Conservation (phyloP, 768 basidiomycete genomes). For the Pholiota conissans region DNA sequence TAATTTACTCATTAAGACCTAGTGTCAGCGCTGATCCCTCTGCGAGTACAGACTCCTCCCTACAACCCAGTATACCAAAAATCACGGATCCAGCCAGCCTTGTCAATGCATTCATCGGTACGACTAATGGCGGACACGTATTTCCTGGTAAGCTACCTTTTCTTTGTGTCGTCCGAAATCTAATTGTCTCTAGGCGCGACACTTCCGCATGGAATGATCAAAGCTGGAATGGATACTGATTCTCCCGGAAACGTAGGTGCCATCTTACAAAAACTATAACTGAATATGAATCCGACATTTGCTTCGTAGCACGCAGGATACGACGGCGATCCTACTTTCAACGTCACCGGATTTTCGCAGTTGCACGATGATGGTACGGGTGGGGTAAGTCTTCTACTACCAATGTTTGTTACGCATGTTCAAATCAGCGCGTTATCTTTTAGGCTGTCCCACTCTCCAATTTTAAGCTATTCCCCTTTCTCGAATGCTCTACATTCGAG, state of each 20-base stretch:
- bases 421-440: not conserved
- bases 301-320: slow-evolving; percentile 46
- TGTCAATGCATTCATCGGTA: slow-evolving; percentile 65
- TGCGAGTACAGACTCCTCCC: not conserved
- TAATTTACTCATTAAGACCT: not conserved
- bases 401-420: not conserved
- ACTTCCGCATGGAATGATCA: slow-evolving; percentile 69
- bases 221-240: slow-evolving; percentile 67
- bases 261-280: not conserved
- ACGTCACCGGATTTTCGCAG: slow-evolving; percentile 61
- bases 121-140: slow-evolving; percentile 63
- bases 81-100: slow-evolving; percentile 40
- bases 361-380: slow-evolving; percentile 65
- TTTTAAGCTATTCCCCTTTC: slow-evolving; percentile 61
- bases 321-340: slow-evolving; percentile 39
- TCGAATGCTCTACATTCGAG: slow-evolving; percentile 50
- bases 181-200: slow-evolving; percentile 46
- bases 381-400: slow-evolving; percentile 37
- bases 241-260: slow-evolving; percentile 58
- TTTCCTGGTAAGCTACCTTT: slow-evolving; percentile 50
- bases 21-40: slow-evolving; percentile 6
- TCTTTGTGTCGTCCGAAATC: not conserved
- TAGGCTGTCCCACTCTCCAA: slow-evolving; percentile 57
- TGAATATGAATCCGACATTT: not conserved
- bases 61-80: slow-evolving; percentile 16